Base-by-base conservation (phyloP, 139 green algal genomes). In the Auxenochlorella pyrenoidosa region DNA sequence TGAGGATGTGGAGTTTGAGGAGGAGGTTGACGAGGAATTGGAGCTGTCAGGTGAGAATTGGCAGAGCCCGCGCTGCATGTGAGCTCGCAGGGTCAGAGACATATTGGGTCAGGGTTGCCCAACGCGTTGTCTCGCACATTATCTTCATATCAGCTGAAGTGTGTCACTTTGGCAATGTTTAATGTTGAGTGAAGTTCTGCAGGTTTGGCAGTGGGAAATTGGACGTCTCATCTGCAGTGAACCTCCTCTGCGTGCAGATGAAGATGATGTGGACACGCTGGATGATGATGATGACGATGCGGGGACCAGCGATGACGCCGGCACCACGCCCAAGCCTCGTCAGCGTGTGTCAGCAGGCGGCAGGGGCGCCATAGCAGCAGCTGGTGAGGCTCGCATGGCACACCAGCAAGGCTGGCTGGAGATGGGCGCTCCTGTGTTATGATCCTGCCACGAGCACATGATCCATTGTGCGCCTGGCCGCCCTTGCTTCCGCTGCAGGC, bases 1-100 rank as follows among this genome's bases (percentile, higher is more conserved):
- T 32, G 84, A 82, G 3, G 51, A 90, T 21, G 70, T 63, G 15
- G 78, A 90, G 5, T 68, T 38, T 30, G 83, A 90, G 51, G 85
- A 89, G 75, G 75, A 77, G 58, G 54, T 76, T 32, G 73, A 89
- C 13, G 72, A 76, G 43, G 73, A 89, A 15, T 40, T 72, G 65
- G 54, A 83, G 58, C 36, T 87, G 21, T 87, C 83, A 30, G 83
- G 75, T 82, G 66, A 51, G 47, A n/a, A 6, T n/a, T 22, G 68
- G 15, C n/a, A 26, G 32, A 71, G n/a, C 34, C 24, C 30, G 5
- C 2, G 19, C 30, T 26, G 54, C 54, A 63, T 63, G 54, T 63
- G 54, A 6, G 6, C 12, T 58, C 24, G 32, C 24, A 34, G 32
- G n/a, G n/a, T n/a, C n/a, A n/a, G n/a, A n/a, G n/a, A n/a, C n/a